A percentile compares a stretch with the other conserved stretches of the same genome.
These are phyloP conservation scores for Trametopsis cervina DNA, from an alignment of 768 basidiomycete genomes.

Conservation along the genomic window DNA sequence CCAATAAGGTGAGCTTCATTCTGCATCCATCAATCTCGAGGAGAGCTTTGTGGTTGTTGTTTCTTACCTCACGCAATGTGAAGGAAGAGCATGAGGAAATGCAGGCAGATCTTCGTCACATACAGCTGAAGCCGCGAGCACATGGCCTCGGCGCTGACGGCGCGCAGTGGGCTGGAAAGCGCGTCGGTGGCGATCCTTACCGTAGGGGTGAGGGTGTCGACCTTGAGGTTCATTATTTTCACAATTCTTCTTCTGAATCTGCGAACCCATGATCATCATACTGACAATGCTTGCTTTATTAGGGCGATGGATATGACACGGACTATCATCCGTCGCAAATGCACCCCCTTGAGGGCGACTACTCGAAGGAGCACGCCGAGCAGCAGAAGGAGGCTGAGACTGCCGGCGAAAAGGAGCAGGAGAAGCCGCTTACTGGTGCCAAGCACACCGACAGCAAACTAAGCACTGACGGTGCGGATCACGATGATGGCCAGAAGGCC, in stretches of 20 bases:
- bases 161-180: slow-evolving; percentile 14
- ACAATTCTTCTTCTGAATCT: background rate
- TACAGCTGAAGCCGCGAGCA: slow-evolving; percentile 15
- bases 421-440: slow-evolving; percentile 11
- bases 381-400: background rate
- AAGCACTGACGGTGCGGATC: background rate
- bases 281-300: background rate
- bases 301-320: slow-evolving; percentile 21
- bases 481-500: slow-evolving; percentile 13
- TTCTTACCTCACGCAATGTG: background rate
- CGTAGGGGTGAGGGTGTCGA: slow-evolving; percentile 12
- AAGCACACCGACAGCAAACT: slow-evolving; percentile 5
- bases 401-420: slow-evolving; percentile 5
- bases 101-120: slow-evolving; percentile 14
- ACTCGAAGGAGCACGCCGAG: slow-evolving; percentile 5
- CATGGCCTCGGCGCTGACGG: slow-evolving; percentile 17
- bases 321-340: slow-evolving; percentile 22
- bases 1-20: background rate
- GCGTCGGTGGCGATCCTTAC: slow-evolving; percentile 9
- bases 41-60: too few relatives aligned
- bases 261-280: background rate
- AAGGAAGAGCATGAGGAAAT: slow-evolving; percentile 7
- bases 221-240: slow-evolving; percentile 7
- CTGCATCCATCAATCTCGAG: too few relatives aligned
- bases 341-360: slow-evolving; percentile 13